A percentile compares a stretch with the other conserved stretches of the same genome.
phyloP scores from a whole-genome alignment of 192 early-diverging fungal species.

The Gaertneriomyces semiglobifer region DNA sequence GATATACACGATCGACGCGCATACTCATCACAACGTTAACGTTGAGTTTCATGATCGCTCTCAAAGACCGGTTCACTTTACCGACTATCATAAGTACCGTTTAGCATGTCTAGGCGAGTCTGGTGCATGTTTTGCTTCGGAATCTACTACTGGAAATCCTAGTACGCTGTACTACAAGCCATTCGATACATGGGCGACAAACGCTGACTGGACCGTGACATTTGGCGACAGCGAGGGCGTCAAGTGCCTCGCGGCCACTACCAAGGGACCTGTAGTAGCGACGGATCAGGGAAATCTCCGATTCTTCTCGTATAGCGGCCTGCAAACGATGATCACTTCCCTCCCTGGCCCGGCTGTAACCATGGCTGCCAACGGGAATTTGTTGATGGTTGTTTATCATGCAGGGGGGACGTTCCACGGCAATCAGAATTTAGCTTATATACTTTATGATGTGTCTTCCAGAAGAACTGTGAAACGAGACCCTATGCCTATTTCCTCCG shows the following conservation, averaged over 20 bases:
- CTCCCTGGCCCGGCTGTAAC: slow-evolving; percentile 50
- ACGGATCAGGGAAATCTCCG: slow-evolving; percentile 76
- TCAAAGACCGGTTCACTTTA: slow-evolving; percentile 74
- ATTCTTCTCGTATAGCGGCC: slow-evolving; percentile 72
- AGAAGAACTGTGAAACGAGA: slow-evolving; percentile 55
- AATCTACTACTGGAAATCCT: slow-evolving; percentile 39
- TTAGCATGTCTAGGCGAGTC: slow-evolving; percentile 67
- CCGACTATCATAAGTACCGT: slow-evolving; percentile 71
- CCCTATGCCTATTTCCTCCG: slow-evolving; percentile 59
- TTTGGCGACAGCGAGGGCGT: slow-evolving; percentile 69
- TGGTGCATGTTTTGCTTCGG: slow-evolving; percentile 74
- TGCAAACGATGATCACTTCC: slow-evolving; percentile 71
- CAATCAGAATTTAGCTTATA: slow-evolving; percentile 57
- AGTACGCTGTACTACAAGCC: slow-evolving; percentile 71
- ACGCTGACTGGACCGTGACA: slow-evolving; percentile 72
- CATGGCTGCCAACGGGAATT: slow-evolving; percentile 38
- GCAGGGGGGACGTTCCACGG: slow-evolving; percentile 43
- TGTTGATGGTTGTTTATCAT: slow-evolving; percentile 50
- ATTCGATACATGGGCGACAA: slow-evolving; percentile 65
- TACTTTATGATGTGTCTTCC: slow-evolving; percentile 58
- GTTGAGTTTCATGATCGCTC: slow-evolving; percentile 89
- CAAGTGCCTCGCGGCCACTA: slow-evolving; percentile 70
- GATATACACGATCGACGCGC: slow-evolving; percentile 65
- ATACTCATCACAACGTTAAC: slow-evolving; percentile 70
- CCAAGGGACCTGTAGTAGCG: slow-evolving; percentile 60